Base-by-base conservation (phyloP, 2,329 filamentous ascomycete genomes). In the Calonectria crousiana region DNA sequence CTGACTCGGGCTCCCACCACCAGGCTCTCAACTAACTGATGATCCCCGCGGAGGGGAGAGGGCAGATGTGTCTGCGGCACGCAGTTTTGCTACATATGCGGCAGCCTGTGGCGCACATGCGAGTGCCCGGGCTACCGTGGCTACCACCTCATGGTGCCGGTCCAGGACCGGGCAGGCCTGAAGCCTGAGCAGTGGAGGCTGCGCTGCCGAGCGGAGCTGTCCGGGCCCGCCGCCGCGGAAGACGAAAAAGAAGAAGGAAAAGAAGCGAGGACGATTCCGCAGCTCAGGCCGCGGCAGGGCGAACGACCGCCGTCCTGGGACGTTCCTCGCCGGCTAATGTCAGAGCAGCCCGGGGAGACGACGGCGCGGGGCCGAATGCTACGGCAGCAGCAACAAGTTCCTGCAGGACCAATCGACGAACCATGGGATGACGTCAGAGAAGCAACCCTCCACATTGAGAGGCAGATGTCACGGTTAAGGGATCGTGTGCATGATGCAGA, bases 1-100 rank as follows among this genome's bases (percentile, higher is more conserved):
- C 18, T 18, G n/a, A 5, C 3, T 2, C 2, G 14, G 13, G 2
- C 16, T 9, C 6, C 18, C 32, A 13, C 36, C 14, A 38, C 36
- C 14, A 6, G 10, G 13, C 36, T 16, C 5, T 8, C 8, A 23
- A 47, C n/a, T 20, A 30, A 36, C 30, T 14, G 14, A 20, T 9
- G 30, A 32, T 4, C 30, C 30, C 30, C 30, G 30, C 30, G 30
- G 30, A 8, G 5, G 18, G 11, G 3, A 2, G 36, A 14, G 41
- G 2, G 60, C 41, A 77, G 74, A 23, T 91, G 89, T 65, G 80
- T 66, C 1, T 91, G 89, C 65, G 78, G 83, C 0, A 78, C 82
- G 0, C 36, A 90, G n/a, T 91, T 90, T 76, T 90, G 89, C 76
- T 90, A 89, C 49, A 20, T 80, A 0, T 91, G 89, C 52, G 88